Base-by-base conservation (phyloP, 129 eudicot genomes). In the Smallanthus sonchifolius region DNA sequence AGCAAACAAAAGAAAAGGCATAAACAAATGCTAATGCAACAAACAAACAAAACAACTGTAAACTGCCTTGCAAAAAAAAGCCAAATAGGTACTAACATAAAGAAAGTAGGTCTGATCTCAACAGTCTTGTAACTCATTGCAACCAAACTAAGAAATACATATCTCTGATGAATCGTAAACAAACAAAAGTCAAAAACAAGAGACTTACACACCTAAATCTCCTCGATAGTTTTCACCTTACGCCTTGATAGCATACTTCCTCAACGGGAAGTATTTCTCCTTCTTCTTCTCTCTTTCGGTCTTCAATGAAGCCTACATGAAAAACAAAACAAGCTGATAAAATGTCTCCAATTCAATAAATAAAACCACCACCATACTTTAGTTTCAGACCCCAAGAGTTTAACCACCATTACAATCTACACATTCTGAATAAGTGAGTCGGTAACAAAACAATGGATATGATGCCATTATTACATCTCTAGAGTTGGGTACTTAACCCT, bases 211-310 rank as follows among this genome's bases (percentile, higher is more conserved):
- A 69, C 72, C 65, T 52, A 72, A 73, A 73, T 75, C 13, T 47
- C 56, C 70, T 48, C 14, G 4, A 63, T 19, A 17, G 47, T 16
- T 55, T 37, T 44, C 30, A 79, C 60, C 67, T 80, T 83, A 87
- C 17, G 84, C 93, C 79, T 85, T 85, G 67, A 87, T 85, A 44
- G 93, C 89, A 77, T 85, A 87, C 80, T 87, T 87, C 67, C 93
- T 85, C 79, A 78, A 24, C 4, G 89, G 93, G 77, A 85, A 87
- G 79, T 87, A 87, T 80, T 82, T 87, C 73, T 87, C 93, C 65
- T 85, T 87, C 86, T 85, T 85, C 84, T 87, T 85, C 82, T 87
- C 80, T 60, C 81, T 80, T 69, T 82, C 86, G 0, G 93, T 87
- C 93, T 87, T 87, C 89, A 87, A 69, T 5, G 89, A 87, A 36